A percentile compares a stretch with the other conserved stretches of the same genome.
Evolutionary conservation across 1,284 basidiomycete species (phyloP).

Genomic region (Apiotrichum domesticum): DNA sequence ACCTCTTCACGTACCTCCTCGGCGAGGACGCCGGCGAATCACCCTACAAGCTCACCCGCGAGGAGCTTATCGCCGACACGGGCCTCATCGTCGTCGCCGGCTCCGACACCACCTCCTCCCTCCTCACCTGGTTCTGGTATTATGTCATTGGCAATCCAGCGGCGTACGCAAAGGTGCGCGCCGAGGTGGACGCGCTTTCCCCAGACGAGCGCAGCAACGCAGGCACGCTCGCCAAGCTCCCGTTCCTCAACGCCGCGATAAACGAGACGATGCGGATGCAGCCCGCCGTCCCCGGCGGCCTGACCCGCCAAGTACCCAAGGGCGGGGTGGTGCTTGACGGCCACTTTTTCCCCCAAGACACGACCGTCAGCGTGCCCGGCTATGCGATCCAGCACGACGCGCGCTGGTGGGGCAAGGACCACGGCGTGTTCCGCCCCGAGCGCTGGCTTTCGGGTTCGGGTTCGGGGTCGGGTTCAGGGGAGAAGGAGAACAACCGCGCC

Average conservation of each 20-base stretch:
- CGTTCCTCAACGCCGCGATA: constrained; percentile 73
- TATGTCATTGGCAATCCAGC: constrained; percentile 1
- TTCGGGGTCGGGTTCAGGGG: too few species aligned
- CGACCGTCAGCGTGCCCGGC: constrained; percentile 18
- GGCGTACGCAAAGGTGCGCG: constrained; percentile 1
- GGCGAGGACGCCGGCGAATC: constrained; percentile 3
- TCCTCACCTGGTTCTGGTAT: constrained; percentile 13
- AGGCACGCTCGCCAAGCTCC: constrained; percentile 19
- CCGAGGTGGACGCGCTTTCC: background rate
- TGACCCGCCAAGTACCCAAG: constrained; percentile 63
- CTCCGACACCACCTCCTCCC: constrained; percentile 7
- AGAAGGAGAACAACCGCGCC: background rate
- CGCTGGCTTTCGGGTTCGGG: constrained; percentile 50
- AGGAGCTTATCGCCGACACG: constrained; percentile 8
- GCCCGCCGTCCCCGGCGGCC: constrained; percentile 65
- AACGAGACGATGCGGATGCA: constrained; percentile 75
- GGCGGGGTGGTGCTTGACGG: constrained; percentile 18
- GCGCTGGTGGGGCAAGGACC: constrained; percentile 55
- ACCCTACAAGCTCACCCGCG: background rate
- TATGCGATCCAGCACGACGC: constrained; percentile 52
- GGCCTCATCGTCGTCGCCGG: constrained; percentile 9
- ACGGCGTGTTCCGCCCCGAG: constrained; percentile 54
- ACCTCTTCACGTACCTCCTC: constrained; percentile 10
- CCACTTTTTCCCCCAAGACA: constrained; percentile 16
- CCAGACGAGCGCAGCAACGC: constrained; percentile 2